Evolutionary conservation across 2,329 filamentous ascomycete species (phyloP).

Genomic region (Fusarium nodosum): DNA sequence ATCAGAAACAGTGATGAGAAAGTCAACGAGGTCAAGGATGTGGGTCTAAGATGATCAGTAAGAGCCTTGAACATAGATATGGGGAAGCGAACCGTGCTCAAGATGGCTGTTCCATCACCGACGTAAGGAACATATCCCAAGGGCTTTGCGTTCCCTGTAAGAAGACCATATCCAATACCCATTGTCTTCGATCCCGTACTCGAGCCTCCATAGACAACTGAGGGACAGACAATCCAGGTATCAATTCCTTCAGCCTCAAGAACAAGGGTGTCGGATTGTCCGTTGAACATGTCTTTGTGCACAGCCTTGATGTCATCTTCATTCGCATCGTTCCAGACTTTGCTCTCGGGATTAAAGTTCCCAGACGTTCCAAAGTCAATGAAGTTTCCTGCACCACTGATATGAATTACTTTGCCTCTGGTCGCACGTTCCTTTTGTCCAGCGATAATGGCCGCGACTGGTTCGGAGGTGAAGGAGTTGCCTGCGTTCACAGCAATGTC

Average conservation of each 20-base stretch:
- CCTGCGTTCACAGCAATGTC: conserved; percentile 19
- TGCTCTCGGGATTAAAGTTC: conserved; percentile 6
- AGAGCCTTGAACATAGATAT: rapidly evolving
- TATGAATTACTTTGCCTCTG: conserved; percentile 2
- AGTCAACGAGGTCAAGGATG: conserved; percentile 7
- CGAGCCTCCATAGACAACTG: conserved; percentile 8
- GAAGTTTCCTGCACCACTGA: conserved; percentile 18
- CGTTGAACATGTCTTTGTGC: conserved; percentile 26
- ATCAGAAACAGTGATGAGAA: conserved; percentile 9
- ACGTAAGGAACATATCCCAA: conserved; percentile 17
- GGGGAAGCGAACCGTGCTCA: background rate
- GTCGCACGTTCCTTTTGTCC: background rate
- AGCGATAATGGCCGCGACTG: conserved; percentile 13
- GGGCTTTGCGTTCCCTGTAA: conserved; percentile 9
- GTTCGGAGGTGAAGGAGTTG: conserved; percentile 4
- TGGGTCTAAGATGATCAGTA: background rate
- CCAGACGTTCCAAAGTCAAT: conserved; percentile 25
- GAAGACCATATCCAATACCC: conserved; percentile 10
- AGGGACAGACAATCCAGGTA: conserved; percentile 11
- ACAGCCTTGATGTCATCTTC: conserved; percentile 23
- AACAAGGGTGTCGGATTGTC: conserved; percentile 8
- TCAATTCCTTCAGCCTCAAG: conserved; percentile 7
- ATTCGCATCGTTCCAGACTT: conserved; percentile 22
- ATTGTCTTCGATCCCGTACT: background rate
- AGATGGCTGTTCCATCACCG: conserved; percentile 3